phyloP scores from a whole-genome alignment of 495 filamentous ascomycete genomes.

The Talaromyces trachyspermus region DNA sequence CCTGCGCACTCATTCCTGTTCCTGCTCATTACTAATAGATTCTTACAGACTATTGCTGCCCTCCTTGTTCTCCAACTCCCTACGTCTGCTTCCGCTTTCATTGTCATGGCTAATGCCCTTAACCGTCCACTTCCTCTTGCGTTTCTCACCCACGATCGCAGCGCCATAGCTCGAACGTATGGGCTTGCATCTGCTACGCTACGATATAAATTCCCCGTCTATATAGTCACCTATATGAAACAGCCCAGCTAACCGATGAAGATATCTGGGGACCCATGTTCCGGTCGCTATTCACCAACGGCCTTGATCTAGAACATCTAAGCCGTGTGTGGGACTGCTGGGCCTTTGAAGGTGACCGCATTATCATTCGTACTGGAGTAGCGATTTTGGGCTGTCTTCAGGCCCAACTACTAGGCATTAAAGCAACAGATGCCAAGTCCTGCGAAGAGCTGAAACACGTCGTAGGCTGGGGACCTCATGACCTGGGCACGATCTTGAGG shows the following conservation, averaged over 20 bases:
- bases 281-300: slow-evolving; percentile 48
- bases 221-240: slow-evolving; percentile 55
- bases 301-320: slow-evolving; percentile 62
- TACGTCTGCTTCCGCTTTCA: slow-evolving; percentile 64
- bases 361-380: slow-evolving; percentile 71
- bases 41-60: slow-evolving; percentile 64
- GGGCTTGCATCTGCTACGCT: slow-evolving; percentile 64
- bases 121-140: slow-evolving; percentile 84
- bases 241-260: slow-evolving; percentile 34
- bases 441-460: slow-evolving; percentile 31
- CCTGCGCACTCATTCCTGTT: too few relatives aligned
- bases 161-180: slow-evolving; percentile 65
- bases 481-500: slow-evolving; percentile 21
- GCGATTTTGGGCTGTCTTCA: slow-evolving; percentile 61
- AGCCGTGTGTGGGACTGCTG: slow-evolving; percentile 88
- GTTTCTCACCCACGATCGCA: slow-evolving; percentile 72
- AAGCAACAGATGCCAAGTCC: slow-evolving; percentile 34
- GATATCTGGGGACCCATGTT: slow-evolving; percentile 53
- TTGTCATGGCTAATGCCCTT: slow-evolving; percentile 76
- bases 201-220: slow-evolving; percentile 61
- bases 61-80: slow-evolving; percentile 80
- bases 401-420: slow-evolving; percentile 50
- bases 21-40: slow-evolving; percentile 14
- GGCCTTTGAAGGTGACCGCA: slow-evolving; percentile 83
- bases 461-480: slow-evolving; percentile 46